Conservation (phyloP, 2,329 filamentous ascomycete species). For the Cladosporium cucumerinum region DNA sequence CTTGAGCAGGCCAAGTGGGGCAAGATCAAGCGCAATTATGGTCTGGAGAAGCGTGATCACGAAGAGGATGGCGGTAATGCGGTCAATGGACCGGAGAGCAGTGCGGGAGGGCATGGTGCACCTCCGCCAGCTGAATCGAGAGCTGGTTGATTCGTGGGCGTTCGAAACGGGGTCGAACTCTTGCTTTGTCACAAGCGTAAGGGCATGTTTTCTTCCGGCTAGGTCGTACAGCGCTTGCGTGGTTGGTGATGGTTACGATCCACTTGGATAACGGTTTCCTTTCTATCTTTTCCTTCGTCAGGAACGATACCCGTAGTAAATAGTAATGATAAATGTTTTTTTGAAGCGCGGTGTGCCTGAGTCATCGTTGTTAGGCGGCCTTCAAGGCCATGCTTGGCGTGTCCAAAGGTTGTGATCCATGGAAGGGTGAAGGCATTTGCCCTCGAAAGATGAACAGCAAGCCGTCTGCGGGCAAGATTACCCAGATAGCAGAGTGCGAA, state of each 20-base stretch:
- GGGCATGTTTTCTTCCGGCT: not conserved
- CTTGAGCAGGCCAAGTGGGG: slow-evolving; percentile 21
- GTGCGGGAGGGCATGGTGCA: not conserved
- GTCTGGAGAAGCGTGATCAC: not conserved
- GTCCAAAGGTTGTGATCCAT: not conserved
- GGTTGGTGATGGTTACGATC: not conserved
- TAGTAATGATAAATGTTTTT: slow-evolving; percentile 10
- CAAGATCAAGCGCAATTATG: slow-evolving; percentile 18
- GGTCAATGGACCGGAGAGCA: slow-evolving; percentile 2
- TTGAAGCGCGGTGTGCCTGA: not conserved
- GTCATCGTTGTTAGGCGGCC: too few species aligned
- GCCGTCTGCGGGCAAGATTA: not conserved
- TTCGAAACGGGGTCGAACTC: not conserved
- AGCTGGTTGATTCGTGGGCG: not conserved
- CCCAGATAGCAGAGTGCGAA: not conserved
- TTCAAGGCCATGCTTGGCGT: too few species aligned
- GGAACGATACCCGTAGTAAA: slow-evolving; percentile 11
- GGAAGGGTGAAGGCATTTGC: not conserved
- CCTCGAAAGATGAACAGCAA: not conserved
- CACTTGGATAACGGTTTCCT: not conserved
- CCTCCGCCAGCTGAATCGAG: slow-evolving; percentile 2
- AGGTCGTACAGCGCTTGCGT: not conserved
- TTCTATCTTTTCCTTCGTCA: not conserved
- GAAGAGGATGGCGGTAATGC: not conserved
- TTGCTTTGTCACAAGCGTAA: not conserved